Evolutionary conservation across 805 yeast species (phyloP).

Genomic region (Nakazawaea wickerhamii): DNA sequence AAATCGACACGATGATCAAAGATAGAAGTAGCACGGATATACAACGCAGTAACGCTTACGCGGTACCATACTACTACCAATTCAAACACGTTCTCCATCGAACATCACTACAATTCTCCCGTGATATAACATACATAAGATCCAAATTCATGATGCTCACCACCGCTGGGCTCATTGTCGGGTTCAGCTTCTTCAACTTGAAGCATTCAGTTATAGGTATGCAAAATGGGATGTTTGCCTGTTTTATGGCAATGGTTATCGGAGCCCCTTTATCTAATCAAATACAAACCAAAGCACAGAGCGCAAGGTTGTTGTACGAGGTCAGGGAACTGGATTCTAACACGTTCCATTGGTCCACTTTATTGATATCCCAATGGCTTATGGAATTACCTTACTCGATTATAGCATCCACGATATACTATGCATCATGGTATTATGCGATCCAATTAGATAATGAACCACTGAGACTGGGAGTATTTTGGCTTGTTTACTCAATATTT

Average conservation of each 20-base stretch:
- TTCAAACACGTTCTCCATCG: conserved; percentile 30
- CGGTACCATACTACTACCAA: conserved; percentile 28
- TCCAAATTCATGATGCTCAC: conserved; percentile 41
- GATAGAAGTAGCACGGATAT: neutral
- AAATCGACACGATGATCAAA: neutral
- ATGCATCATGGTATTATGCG: conserved; percentile 32
- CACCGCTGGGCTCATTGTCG: conserved; percentile 42
- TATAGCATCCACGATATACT: conserved; percentile 42
- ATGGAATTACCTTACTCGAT: conserved; percentile 59
- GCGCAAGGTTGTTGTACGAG: conserved; percentile 58
- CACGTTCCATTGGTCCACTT: conserved; percentile 65
- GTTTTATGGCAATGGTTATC: conserved; percentile 52
- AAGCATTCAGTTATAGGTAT: conserved; percentile 47
- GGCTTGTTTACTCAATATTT: conserved; percentile 39
- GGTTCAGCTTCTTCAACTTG: conserved; percentile 56
- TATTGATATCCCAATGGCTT: conserved; percentile 47
- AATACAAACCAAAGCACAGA: conserved; percentile 53
- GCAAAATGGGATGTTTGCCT: conserved; percentile 54
- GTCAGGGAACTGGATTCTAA: conserved; percentile 67
- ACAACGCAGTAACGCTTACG: neutral
- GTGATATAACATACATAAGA: conserved; percentile 44
- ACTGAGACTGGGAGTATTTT: conserved; percentile 42
- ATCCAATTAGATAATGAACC: conserved; percentile 35
- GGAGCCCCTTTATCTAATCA: conserved; percentile 59
- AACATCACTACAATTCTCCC: conserved; percentile 38